Evolutionary conservation across 257 asterid genomes (phyloP), one percentile per base, ranked within the genome.

Genomic region (Solanum sitiens): DNA sequence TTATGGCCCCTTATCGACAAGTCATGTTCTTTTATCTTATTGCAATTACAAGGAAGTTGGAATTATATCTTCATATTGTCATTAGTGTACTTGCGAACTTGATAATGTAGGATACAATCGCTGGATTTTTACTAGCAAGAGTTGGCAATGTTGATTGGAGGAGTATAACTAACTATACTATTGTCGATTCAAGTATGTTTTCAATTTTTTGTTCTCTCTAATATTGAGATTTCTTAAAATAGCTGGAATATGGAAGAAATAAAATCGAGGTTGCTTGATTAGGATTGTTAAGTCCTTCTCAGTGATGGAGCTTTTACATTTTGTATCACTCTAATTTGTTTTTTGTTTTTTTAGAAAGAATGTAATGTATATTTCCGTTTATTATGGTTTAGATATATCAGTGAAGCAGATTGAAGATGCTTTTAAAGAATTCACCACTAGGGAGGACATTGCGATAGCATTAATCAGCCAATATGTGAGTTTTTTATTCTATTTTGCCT

Each of bases 341-440:
- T 74, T 74, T n/a, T n/a, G n/a, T n/a, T n/a, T n/a, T 5, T 74
- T 74, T 2, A 35, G 27, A 2, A 42, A 27, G 37, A 16, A 5
- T 5, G 12, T 40, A 76, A 40, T 40, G 7, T 67, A 27, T 6
- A 23, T 67, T 68, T 42, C 89, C 73, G 15, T 30, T 80, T 23
- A 33, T 88, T 91, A 83, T 90, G 88, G 87, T 85, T 75, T 80
- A 95, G 98, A 97, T 91, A 93, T 95, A 35, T 93, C 96, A 2
- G 93, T 92, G 88, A 97, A 96, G 90, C 98, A 97, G 92, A 94
- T 97, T 89, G 99, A 95, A 89, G 99, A 97, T 25, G 93, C 98
- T 20, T 97, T 95, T 93, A 97, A 93, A 86, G 99, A 95, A 67
- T 97, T 95, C 92, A 95, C 98, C 11, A 16, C 96, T n/a, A 93